A percentile compares a stretch with the other conserved stretches of the same genome.
These are phyloP conservation scores for Actinomortierella ambigua DNA, from an alignment of 371 early-diverging fungal species.

Conservation along the genomic window DNA sequence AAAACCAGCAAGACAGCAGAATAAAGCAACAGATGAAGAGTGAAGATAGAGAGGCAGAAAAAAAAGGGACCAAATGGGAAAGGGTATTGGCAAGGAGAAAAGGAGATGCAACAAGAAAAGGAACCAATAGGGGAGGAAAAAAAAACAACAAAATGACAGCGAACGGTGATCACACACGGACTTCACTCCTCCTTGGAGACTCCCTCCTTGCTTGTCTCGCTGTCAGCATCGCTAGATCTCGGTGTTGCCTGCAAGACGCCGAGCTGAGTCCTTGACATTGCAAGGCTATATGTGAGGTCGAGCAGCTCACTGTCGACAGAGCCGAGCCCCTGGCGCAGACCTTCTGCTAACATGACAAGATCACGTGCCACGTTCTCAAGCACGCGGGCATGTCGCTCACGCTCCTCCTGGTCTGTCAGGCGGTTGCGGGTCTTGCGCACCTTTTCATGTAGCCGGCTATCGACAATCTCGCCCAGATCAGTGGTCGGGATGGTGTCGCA, in stretches of 20 bases:
- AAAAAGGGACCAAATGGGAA: not conserved
- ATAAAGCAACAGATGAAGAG: not conserved
- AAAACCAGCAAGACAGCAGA: too few relatives aligned
- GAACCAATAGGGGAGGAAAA: not conserved
- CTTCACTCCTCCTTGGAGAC: conserved; percentile 32
- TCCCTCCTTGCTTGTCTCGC: conserved; percentile 25
- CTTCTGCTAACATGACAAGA: conserved; percentile 28
- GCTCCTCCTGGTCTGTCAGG: conserved; percentile 41
- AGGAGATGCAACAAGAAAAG: too few relatives aligned
- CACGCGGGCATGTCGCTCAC: conserved; percentile 45
- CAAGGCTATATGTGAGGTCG: conserved; percentile 36
- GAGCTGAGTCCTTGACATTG: conserved; percentile 42
- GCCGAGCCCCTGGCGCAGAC: conserved; percentile 35
- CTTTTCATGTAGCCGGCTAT: conserved; percentile 41
- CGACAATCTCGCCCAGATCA: conserved; percentile 40
- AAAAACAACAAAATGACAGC: not conserved
- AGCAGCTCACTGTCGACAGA: conserved; percentile 33
- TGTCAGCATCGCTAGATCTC: not conserved
- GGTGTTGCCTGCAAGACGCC: conserved; percentile 33
- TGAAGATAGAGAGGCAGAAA: not conserved
- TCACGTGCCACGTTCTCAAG: conserved; percentile 42
- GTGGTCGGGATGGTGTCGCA: conserved; percentile 47
- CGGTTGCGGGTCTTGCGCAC: conserved; percentile 45
- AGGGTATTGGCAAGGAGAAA: not conserved
- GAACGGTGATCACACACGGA: not conserved